Conservation (phyloP, 148 eudicot species). For the Vaccinium darrowii region DNA sequence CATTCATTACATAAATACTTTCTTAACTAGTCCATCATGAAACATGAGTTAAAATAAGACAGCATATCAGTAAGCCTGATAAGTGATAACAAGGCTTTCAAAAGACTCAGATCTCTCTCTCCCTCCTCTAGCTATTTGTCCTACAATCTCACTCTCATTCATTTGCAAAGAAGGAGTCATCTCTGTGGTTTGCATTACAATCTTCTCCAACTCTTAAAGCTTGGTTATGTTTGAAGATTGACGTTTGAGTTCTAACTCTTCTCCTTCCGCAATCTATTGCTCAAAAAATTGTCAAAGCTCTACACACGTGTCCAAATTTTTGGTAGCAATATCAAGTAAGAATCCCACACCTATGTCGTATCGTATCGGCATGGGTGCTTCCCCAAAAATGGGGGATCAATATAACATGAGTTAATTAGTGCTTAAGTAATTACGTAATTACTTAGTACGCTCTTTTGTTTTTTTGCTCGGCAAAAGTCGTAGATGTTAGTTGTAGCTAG, state of each 20-base stretch:
- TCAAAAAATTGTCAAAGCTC: neutral
- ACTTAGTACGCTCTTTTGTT: neutral
- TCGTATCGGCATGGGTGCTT: neutral
- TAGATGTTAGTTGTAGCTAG: no score
- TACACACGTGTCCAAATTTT: neutral
- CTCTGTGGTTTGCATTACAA: neutral
- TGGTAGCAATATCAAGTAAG: neutral
- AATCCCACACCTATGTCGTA: neutral
- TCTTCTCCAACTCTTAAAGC: neutral
- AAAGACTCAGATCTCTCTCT: no score
- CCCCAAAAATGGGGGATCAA: neutral
- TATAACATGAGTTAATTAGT: neutral
- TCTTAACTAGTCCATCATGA: no score
- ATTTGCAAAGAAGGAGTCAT: neutral
- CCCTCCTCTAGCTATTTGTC: no score
- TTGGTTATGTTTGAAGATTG: neutral
- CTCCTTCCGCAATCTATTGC: neutral
- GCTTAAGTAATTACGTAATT: neutral
- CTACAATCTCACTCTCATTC: neutral
- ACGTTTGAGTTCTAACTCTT: neutral
- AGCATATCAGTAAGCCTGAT: neutral
- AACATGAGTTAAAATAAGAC: no score
- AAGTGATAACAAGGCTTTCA: neutral
- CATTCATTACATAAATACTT: no score
- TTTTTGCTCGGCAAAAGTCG: no score